A percentile compares a stretch with the other conserved stretches of the same genome.
Conservation (phyloP, 1,284 basidiomycete species). For the Spongiforma sp. region DNA sequence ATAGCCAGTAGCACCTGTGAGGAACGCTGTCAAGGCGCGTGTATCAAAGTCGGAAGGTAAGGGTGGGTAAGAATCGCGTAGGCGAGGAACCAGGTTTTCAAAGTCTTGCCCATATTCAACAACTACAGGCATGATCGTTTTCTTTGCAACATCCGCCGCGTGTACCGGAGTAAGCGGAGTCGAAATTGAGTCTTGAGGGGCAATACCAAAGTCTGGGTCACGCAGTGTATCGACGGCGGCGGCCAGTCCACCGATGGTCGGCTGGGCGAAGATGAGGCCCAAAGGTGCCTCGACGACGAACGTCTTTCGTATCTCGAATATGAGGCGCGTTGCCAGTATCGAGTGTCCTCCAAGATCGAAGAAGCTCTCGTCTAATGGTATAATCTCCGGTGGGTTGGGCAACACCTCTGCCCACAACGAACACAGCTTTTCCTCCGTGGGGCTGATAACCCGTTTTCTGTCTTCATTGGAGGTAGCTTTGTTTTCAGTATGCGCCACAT, state of each 20-base stretch:
- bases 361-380: slow-evolving; percentile 94
- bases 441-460: slow-evolving; percentile 49
- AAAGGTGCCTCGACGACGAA: slow-evolving; percentile 94
- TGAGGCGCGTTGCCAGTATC: slow-evolving; percentile 95
- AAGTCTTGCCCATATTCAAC: slow-evolving; percentile 86
- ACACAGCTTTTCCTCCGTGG: slow-evolving; percentile 84
- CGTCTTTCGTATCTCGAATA: slow-evolving; percentile 95
- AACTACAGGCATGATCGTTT: slow-evolving; percentile 27
- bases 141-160: slow-evolving; percentile 23
- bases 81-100: slow-evolving; percentile 61
- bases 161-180: slow-evolving; percentile 21
- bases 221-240: slow-evolving; percentile 79
- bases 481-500: slow-evolving; percentile 43
- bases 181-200: slow-evolving; percentile 43
- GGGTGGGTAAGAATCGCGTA: slow-evolving; percentile 66
- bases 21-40: slow-evolving; percentile 79
- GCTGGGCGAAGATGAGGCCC: slow-evolving; percentile 92
- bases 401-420: slow-evolving; percentile 87
- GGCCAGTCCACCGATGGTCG: slow-evolving; percentile 87
- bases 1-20: slow-evolving; percentile 98
- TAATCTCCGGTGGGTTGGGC: slow-evolving; percentile 78
- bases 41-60: slow-evolving; percentile 57
- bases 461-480: slow-evolving; percentile 34
- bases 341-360: slow-evolving; percentile 99
- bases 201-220: slow-evolving; percentile 83